Base-by-base conservation (phyloP, 2,329 filamentous ascomycete genomes). In the Aureobasidium subglaciale region DNA sequence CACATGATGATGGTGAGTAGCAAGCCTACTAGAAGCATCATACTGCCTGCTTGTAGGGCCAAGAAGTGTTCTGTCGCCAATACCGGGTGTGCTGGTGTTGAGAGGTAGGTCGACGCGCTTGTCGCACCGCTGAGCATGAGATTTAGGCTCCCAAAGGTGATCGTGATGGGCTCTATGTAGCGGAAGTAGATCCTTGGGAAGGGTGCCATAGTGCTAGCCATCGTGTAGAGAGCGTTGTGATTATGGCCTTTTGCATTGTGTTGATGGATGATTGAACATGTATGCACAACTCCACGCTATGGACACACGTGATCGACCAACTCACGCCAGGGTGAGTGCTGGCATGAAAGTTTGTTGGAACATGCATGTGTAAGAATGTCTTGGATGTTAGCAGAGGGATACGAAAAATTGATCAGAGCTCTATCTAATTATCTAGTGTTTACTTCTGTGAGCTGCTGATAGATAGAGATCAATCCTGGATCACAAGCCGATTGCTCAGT, bases 91-190 rank as follows among this genome's bases (percentile, higher is more conserved):
- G 49, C 13, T 22, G 38, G 20, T 43, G 29, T 42, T 10, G 50
- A 54, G 29, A 54, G 50, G n/a, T 42, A 54, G 15, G 50, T 54
- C 8, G 50, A 54, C 18, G 50, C 37, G 29, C 29, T 29, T 22
- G 25, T 13, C 7, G 50, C 50, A 35, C 50, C 50, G 11, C n/a
- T 54, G 20, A 43, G 27, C 18, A 54, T 42, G 27, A 54, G 50
- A 9, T 54, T 43, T 6, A 54, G 5, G 22, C 37, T 35, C n/a
- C 50, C 50, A 11, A 54, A 43, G 9, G 50, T 43, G 35, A 54
- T 54, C 50, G 43, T 54, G 15, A 43, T 5, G 2, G 50, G 50
- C n/a, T 54, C 50, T 9, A 35, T 11, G 16, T 43, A 54, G 38
- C 50, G 50, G 29, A 54, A 54, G 38, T 34, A 54, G 29, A 43